Evolutionary conservation across 345 rosid genomes (phyloP).

Genomic region (Citrus reticulata): DNA sequence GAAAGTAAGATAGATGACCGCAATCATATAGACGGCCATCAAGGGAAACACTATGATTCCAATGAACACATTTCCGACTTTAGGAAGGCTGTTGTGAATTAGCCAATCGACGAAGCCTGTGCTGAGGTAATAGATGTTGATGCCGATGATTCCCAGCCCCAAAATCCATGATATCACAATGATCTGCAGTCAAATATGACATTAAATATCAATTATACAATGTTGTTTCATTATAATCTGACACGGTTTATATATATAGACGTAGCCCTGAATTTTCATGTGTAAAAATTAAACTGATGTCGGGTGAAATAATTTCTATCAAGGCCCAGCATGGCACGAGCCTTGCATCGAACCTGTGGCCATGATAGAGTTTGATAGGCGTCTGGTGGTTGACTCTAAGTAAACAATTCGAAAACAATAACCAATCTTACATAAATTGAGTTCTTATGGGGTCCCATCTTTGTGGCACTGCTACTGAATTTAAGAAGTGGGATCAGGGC

Average conservation of each 20-base stretch:
- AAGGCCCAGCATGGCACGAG: too few species aligned
- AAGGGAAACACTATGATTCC: constrained; percentile 55
- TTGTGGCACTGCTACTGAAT: constrained; percentile 59
- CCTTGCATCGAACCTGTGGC: too few species aligned
- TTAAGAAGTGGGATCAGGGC: constrained; percentile 69
- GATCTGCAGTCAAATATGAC: constrained; percentile 27
- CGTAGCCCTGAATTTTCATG: too few species aligned
- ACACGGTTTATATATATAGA: too few species aligned
- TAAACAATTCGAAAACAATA: too few species aligned
- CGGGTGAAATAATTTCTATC: too few species aligned
- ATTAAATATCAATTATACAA: too few species aligned
- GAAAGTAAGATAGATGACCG: constrained; percentile 46
- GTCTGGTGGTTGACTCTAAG: too few species aligned
- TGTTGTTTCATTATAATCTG: too few species aligned
- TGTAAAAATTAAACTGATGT: too few species aligned
- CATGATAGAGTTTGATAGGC: too few species aligned
- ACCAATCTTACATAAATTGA: constrained; percentile 38
- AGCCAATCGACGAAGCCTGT: constrained; percentile 55
- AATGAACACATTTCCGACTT: constrained; percentile 35
- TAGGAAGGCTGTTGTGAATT: constrained; percentile 35
- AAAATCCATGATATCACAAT: constrained; percentile 56
- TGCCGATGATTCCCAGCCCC: constrained; percentile 47
- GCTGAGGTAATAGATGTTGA: constrained; percentile 56
- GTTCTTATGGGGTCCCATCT: constrained; percentile 74
- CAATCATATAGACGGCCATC: constrained; percentile 40